Evolutionary conservation across 108 stramenopile genomes (phyloP).

Genomic region (Cyclotella baltica): DNA sequence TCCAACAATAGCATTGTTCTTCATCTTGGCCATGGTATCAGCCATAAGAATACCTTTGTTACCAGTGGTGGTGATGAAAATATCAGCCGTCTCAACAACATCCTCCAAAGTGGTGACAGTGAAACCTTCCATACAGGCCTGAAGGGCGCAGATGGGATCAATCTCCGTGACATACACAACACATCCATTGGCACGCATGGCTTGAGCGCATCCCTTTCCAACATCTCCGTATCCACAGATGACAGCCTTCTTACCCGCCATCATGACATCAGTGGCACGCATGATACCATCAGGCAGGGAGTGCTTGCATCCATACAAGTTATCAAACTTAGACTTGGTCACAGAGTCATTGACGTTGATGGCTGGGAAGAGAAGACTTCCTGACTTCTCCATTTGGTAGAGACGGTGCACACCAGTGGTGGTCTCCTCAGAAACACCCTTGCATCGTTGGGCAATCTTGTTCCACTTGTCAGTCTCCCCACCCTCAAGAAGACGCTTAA

Average conservation of each 20-base stretch:
- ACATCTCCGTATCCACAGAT: conserved; percentile 99
- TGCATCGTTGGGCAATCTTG: conserved; percentile 93
- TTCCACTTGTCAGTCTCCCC: conserved; percentile 99
- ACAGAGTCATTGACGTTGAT: conserved; percentile 99
- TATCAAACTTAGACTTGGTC: conserved; percentile 99
- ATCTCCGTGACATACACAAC: conserved; percentile 99
- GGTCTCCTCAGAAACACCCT: conserved; percentile 99
- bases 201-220: conserved; percentile 99
- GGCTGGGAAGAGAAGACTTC: conserved; percentile 97
- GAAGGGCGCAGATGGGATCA: conserved; percentile 99
- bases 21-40: conserved; percentile 97
- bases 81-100: conserved; percentile 89
- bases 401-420: conserved; percentile 99
- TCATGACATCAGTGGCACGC: conserved; percentile 99
- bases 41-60: conserved; percentile 99
- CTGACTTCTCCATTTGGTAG: conserved; percentile 98
- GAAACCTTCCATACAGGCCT: conserved; percentile 99
- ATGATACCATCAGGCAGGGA: conserved; percentile 99
- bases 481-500: conserved; percentile 95
- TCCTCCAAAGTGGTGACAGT: conserved; percentile 93
- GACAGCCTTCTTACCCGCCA: conserved; percentile 99
- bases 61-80: conserved; percentile 99
- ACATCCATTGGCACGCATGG: conserved; percentile 98
- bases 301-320: conserved; percentile 99
- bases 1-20: conserved; percentile 99